These are phyloP conservation scores for Jimgerdemannia flammicorona DNA, from an alignment of 192 early-diverging fungal species.

Conservation along the genomic window DNA sequence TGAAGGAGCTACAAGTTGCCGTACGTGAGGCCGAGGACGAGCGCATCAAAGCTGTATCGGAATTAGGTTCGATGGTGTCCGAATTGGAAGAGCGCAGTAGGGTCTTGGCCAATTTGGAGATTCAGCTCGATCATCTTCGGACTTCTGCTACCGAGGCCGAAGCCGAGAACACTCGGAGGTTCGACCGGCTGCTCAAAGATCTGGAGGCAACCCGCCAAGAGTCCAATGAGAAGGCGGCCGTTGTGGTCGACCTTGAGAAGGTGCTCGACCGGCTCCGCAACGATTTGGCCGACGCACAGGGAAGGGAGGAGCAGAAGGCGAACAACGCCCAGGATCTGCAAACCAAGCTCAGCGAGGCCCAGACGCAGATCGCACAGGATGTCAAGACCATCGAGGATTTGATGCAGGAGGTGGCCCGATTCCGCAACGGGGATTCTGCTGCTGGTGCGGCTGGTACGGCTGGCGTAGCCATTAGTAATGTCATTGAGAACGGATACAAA, in stretches of 20 bases:
- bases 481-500: background rate
- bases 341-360: background rate
- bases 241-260: background rate
- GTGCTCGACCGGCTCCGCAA: background rate
- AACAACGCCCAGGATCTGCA: background rate
- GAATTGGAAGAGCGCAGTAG: background rate
- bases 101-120: background rate
- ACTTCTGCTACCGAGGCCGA: background rate
- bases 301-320: background rate
- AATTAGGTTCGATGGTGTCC: background rate
- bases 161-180: background rate
- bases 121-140: background rate
- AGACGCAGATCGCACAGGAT: background rate
- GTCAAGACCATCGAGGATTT: background rate
- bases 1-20: background rate
- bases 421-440: background rate
- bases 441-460: background rate
- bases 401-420: background rate
- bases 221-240: background rate
- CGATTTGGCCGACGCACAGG: background rate
- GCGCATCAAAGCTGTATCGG: background rate
- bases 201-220: background rate
- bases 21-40: background rate
- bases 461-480: background rate
- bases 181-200: background rate